Base-by-base conservation (phyloP, 495 filamentous ascomycete species). In the Hypoxylon trugodes region DNA sequence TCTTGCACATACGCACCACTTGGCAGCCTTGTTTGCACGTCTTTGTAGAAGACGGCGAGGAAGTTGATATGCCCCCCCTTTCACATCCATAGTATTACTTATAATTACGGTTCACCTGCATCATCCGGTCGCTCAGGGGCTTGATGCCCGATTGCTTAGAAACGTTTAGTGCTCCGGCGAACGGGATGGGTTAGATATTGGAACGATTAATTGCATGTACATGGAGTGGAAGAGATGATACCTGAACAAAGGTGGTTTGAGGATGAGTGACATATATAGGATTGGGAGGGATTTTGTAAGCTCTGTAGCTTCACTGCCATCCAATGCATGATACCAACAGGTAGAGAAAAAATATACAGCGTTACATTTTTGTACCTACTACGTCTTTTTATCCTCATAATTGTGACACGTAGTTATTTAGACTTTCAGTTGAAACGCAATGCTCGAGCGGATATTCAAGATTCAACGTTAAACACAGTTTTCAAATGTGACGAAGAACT, bases 81-180 rank as follows among this genome's bases (percentile, higher is more conserved):
- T 65, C 65, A 47, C 32, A 49, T 36, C 43, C 36, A 59, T 60
- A 63, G 3, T 45, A 55, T 51, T 61, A 22, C 53, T 70, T 63
- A 58, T 72, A 72, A 72, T 72, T 35, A 56, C 67, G 70, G 70
- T 70, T 72, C 64, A 43, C 37, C 26, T 54, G 64, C 62, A 37
- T 43, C 53, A 35, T 55, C 48, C 32, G 47, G 52, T 48, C 47
- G 42, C 30, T 21, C 16, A 48, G 38, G 47, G 63, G 63, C 67
- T 72, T 65, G 63, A 70, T 15, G 69, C 55, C 67, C 62, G 43
- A 43, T 41, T 30, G 50, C 28, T 52, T 54, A 42, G 58, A 48
- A 46, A 53, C 40, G 16, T 48, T 28, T 49, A 57, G 46, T 42
- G 37, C 46, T 61, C 38, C 45, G 52, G 63, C 53, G 58, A 55